phyloP scores from a whole-genome alignment of 345 rosid genomes.

The Pugionium dolabratum region DNA sequence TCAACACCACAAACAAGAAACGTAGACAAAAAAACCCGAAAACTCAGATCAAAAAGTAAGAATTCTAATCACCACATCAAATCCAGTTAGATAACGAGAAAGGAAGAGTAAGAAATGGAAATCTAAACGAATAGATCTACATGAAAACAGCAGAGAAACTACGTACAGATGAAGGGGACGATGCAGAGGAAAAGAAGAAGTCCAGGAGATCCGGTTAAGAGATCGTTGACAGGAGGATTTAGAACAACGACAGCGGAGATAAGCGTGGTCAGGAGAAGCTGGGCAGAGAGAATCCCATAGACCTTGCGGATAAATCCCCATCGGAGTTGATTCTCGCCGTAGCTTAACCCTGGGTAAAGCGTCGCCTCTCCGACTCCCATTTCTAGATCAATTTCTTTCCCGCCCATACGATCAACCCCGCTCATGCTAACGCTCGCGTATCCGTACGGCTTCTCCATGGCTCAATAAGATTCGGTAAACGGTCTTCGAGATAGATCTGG shows the following conservation, averaged over 20 bases:
- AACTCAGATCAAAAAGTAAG: not conserved
- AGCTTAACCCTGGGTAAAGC: slow-evolving; percentile 77
- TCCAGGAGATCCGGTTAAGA: slow-evolving; percentile 69
- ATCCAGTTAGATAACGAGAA: not conserved
- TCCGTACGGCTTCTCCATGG: slow-evolving; percentile 55
- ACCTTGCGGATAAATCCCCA: slow-evolving; percentile 96
- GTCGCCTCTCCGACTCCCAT: slow-evolving; percentile 66
- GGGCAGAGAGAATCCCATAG: slow-evolving; percentile 78
- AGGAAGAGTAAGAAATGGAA: not conserved
- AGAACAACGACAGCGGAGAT: slow-evolving; percentile 72
- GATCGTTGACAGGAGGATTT: slow-evolving; percentile 64
- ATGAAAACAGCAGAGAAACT: not conserved
- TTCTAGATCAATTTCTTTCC: slow-evolving; percentile 55
- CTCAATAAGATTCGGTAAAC: slow-evolving; percentile 24
- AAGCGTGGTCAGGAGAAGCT: slow-evolving; percentile 78
- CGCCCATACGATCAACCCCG: slow-evolving; percentile 27
- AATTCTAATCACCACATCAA: not conserved
- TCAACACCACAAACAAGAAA: not conserved
- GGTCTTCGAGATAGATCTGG: slow-evolving; percentile 32
- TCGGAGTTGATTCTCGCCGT: slow-evolving; percentile 86
- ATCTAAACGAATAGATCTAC: slow-evolving; percentile 11
- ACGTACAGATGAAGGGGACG: slow-evolving; percentile 76
- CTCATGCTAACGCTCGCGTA: slow-evolving; percentile 52
- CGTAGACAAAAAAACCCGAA: not conserved
- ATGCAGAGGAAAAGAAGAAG: slow-evolving; percentile 70